phyloP scores from a whole-genome alignment of 1,284 basidiomycete species.

The Ustilago nuda region DNA sequence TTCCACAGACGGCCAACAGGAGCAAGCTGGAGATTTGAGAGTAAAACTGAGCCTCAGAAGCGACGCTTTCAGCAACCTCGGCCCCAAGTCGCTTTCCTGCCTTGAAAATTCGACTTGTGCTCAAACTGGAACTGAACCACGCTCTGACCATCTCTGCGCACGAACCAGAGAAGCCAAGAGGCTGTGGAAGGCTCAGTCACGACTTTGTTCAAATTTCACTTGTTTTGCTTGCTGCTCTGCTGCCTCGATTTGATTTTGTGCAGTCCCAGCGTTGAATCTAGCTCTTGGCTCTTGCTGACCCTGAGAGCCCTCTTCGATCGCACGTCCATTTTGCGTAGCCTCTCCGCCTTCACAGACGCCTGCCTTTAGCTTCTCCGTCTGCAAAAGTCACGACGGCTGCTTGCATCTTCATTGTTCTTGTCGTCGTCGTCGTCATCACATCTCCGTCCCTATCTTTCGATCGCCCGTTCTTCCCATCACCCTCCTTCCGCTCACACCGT shows the following conservation, averaged over 20 bases:
- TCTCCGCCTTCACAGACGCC: slow-evolving; percentile 5
- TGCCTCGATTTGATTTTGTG: neutral
- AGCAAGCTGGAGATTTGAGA: neutral
- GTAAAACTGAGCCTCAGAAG: neutral
- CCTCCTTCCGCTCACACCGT: slow-evolving; percentile 1
- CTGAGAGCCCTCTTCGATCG: neutral
- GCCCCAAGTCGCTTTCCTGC: slow-evolving; percentile 3
- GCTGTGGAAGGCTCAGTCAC: slow-evolving; percentile 17
- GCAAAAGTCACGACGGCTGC: slow-evolving; percentile 4
- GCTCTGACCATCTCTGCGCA: slow-evolving; percentile 26
- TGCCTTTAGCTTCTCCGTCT: slow-evolving; percentile 9
- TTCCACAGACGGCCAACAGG: neutral
- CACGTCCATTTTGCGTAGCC: slow-evolving; percentile 6
- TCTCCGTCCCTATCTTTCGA: neutral
- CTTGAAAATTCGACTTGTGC: neutral
- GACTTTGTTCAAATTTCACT: neutral
- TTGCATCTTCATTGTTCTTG: slow-evolving; percentile 4
- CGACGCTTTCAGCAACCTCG: neutral
- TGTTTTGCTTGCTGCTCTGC: neutral
- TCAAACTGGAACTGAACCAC: slow-evolving; percentile 2
- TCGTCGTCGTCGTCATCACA: slow-evolving; percentile 23
- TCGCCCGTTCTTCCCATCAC: neutral
- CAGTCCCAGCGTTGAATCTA: neutral
- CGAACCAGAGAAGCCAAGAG: slow-evolving; percentile 10
- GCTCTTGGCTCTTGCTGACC: neutral